Conservation (phyloP, 305 asterid genomes). For the Fraxinus albicans region DNA sequence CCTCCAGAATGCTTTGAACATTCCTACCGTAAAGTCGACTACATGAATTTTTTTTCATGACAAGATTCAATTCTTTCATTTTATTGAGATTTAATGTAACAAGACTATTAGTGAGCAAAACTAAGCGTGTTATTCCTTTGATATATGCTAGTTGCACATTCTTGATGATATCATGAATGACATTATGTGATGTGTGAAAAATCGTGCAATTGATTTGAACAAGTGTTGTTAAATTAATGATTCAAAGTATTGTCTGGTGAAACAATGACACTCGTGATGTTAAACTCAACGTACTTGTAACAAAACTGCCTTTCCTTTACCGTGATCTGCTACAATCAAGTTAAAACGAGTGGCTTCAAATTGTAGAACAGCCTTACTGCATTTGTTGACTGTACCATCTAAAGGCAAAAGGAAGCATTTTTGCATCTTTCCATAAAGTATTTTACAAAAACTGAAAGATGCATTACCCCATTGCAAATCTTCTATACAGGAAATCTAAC, state of each 20-base stretch:
- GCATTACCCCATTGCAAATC: neutral
- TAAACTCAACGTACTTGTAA: too few relatives aligned
- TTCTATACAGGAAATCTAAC: conserved; percentile 10
- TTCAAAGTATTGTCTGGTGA: too few relatives aligned
- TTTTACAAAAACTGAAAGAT: neutral
- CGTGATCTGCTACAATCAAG: too few relatives aligned
- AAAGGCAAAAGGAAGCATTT: neutral
- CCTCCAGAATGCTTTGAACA: neutral
- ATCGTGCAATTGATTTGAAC: too few relatives aligned
- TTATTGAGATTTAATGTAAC: too few relatives aligned
- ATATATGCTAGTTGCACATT: too few relatives aligned
- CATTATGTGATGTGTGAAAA: too few relatives aligned
- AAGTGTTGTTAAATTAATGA: too few relatives aligned
- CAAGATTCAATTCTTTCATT: neutral
- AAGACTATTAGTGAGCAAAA: neutral
- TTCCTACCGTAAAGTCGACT: neutral
- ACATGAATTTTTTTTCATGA: neutral
- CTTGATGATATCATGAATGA: too few relatives aligned
- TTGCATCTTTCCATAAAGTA: neutral
- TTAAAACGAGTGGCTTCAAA: neutral
- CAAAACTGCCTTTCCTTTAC: too few relatives aligned
- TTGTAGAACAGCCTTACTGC: neutral
- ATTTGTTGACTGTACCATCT: neutral
- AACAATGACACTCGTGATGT: too few relatives aligned
- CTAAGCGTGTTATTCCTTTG: too few relatives aligned